Conservation (phyloP, 2,329 filamentous ascomycete genomes). For the Trichoderma atrobrunneum region DNA sequence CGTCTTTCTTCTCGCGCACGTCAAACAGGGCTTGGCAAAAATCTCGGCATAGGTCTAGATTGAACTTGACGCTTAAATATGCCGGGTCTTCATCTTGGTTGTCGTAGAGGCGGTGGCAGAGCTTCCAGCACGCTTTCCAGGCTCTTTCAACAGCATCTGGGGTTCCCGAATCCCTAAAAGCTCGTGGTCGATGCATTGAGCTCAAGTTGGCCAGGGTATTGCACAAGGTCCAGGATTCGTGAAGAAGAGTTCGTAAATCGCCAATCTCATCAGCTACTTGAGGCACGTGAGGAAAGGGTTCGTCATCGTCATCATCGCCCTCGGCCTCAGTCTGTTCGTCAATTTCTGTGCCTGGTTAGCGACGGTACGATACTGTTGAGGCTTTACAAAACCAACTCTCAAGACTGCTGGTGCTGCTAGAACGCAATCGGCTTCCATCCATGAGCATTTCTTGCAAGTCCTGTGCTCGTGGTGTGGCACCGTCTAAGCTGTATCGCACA, state of each 20-base stretch:
- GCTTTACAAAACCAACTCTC: conserved; percentile 57
- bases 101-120: conserved; percentile 86
- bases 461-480: conserved; percentile 77
- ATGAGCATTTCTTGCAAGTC: conserved; percentile 70
- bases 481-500: conserved; percentile 62
- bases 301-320: conserved; percentile 53
- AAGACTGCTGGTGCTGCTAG: conserved; percentile 70
- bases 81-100: conserved; percentile 70
- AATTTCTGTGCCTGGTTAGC: conserved; percentile 46
- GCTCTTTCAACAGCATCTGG: conserved; percentile 80
- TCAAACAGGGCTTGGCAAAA: conserved; percentile 93
- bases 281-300: conserved; percentile 28
- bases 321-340: conserved; percentile 53
- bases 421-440: conserved; percentile 55
- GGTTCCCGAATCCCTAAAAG: conserved; percentile 71
- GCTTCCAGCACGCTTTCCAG: conserved; percentile 90
- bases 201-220: conserved; percentile 85
- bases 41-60: conserved; percentile 82
- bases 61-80: conserved; percentile 65
- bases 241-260: conserved; percentile 71
- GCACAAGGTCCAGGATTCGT: conserved; percentile 91
- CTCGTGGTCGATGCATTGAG: conserved; percentile 75
- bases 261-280: conserved; percentile 53
- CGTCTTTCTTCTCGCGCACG: conserved; percentile 72
- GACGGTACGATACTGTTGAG: not conserved